Evolutionary conservation across 495 filamentous ascomycete genomes (phyloP).

Genomic region (Hypoxylon fuscum): DNA sequence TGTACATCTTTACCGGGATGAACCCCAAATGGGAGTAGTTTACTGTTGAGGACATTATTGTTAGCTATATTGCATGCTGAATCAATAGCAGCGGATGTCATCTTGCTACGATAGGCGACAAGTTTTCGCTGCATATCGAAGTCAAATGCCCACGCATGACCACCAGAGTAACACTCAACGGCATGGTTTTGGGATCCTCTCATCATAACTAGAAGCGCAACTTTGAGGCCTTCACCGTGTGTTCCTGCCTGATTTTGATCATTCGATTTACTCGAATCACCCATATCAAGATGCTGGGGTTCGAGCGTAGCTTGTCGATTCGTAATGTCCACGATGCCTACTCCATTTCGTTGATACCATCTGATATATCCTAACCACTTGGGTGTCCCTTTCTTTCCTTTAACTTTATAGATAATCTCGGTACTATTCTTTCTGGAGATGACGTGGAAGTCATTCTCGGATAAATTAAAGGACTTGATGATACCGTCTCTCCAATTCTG

Average conservation of each 20-base stretch:
- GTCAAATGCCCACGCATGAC: constrained; percentile 32
- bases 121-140: constrained; percentile 26
- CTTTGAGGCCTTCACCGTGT: constrained; percentile 40
- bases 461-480: constrained; percentile 18
- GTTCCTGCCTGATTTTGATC: constrained; percentile 25
- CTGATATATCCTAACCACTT: constrained; percentile 34
- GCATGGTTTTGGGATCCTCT: constrained; percentile 26
- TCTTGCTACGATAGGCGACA: not conserved
- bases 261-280: constrained; percentile 24
- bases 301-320: constrained; percentile 30
- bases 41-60: not conserved
- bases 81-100: not conserved
- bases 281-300: constrained; percentile 30
- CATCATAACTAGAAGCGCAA: constrained; percentile 35
- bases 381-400: not conserved
- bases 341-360: constrained; percentile 19
- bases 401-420: constrained; percentile 19
- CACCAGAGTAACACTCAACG: constrained; percentile 30
- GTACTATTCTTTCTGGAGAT: not conserved
- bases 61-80: not conserved
- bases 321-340: constrained; percentile 31
- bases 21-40: constrained; percentile 6
- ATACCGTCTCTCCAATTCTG: constrained; percentile 33
- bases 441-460: constrained; percentile 9
- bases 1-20: constrained; percentile 1